phyloP scores from a whole-genome alignment of 371 early-diverging fungal genomes.

The Mucor ambiguus region DNA sequence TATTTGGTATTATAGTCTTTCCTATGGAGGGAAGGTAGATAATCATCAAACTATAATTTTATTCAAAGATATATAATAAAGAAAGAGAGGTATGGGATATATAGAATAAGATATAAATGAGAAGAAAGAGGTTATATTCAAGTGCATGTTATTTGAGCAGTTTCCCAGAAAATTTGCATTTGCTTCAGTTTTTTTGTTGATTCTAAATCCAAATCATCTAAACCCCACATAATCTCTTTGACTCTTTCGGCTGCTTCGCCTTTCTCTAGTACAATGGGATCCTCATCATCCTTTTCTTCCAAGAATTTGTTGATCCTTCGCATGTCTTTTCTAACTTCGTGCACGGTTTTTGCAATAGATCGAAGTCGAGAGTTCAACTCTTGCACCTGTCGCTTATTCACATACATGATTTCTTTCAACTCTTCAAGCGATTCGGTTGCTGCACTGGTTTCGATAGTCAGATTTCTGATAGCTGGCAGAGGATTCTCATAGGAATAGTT shows the following conservation, averaged over 20 bases:
- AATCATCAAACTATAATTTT: conserved; percentile 2
- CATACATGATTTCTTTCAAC: conserved; percentile 55
- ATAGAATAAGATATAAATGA: neutral
- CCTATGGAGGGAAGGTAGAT: neutral
- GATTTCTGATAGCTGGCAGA: conserved; percentile 37
- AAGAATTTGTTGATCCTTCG: conserved; percentile 49
- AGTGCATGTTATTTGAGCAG: conserved; percentile 16
- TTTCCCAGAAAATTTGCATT: conserved; percentile 54
- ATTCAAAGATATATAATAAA: conserved; percentile 7
- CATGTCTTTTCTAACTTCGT: conserved; percentile 56
- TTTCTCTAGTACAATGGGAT: conserved; percentile 50
- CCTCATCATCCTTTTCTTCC: conserved; percentile 56
- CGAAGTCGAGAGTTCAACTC: conserved; percentile 47
- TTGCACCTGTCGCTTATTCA: conserved; percentile 52
- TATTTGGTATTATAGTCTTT: neutral
- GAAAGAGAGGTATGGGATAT: conserved; percentile 2
- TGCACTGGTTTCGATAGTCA: conserved; percentile 44
- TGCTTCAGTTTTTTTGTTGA: conserved; percentile 43
- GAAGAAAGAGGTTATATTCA: neutral
- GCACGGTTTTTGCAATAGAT: conserved; percentile 56
- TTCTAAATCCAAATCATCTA: conserved; percentile 50
- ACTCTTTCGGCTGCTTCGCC: conserved; percentile 54
- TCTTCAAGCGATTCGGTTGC: conserved; percentile 54
- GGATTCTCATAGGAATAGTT: conserved; percentile 46
- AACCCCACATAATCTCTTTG: conserved; percentile 58